These are phyloP conservation scores for Fusarium sulawesiense DNA, from an alignment of 2,329 filamentous ascomycete species.

Conservation along the genomic window DNA sequence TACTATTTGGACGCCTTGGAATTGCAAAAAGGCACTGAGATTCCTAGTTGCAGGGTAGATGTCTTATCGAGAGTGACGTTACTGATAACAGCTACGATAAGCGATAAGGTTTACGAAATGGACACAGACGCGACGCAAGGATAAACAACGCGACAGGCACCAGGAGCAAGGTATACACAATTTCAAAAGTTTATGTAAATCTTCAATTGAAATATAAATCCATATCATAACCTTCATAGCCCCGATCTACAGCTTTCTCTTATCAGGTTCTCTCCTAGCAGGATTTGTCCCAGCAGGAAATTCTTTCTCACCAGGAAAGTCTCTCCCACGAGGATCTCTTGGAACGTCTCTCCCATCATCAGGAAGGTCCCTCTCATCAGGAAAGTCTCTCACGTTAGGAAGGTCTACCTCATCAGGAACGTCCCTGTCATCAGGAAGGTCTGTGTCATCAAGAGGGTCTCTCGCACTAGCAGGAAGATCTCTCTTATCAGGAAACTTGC, in stretches of 20 bases:
- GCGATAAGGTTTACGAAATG: neutral
- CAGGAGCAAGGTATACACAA: neutral
- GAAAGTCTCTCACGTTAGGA: no score
- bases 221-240: no score
- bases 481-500: constrained; percentile 56
- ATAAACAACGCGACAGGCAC: neutral
- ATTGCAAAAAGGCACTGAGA: neutral
- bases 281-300: neutral
- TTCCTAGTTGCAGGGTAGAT: neutral
- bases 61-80: neutral
- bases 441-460: no score
- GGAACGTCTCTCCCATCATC: constrained; percentile 38
- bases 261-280: neutral
- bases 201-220: neutral
- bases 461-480: no score
- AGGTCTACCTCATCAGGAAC: no score
- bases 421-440: no score
- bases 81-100: neutral
- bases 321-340: neutral
- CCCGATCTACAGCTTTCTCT: neutral
- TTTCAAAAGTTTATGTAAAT: rapidly evolving
- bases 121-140: neutral
- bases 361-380: no score
- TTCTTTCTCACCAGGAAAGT: no score
- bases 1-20: no score